Conservation (phyloP, 1,284 basidiomycete species). For the Cutaneotrichosporon cavernicola region DNA sequence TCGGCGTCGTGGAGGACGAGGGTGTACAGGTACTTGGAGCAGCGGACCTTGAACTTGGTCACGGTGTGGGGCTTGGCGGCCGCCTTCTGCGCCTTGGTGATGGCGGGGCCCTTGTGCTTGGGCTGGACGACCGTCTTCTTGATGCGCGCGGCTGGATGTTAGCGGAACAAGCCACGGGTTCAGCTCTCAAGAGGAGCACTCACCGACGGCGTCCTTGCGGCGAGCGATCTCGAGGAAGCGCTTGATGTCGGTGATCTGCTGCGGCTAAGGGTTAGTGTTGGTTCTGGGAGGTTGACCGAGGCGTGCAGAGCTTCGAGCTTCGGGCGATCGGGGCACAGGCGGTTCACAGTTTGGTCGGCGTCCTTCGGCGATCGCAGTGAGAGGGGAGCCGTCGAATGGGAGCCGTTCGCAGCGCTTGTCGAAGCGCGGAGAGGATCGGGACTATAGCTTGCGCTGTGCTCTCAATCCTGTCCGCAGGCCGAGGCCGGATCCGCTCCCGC, state of each 20-base stretch:
- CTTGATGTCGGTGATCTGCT: constrained; percentile 99
- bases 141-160: constrained; percentile 77
- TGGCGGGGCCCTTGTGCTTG: constrained; percentile 26
- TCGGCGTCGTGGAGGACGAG: constrained; percentile 91
- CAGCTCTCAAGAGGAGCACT: not conserved
- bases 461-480: too few species aligned
- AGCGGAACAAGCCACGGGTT: not conserved
- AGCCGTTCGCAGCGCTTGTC: too few species aligned
- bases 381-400: too few species aligned
- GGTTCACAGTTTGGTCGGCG: too few species aligned
- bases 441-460: too few species aligned
- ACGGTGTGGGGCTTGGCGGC: constrained; percentile 67
- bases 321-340: not conserved
- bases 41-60: constrained; percentile 99
- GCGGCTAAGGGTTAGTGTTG: constrained; percentile 63
- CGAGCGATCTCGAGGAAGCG: constrained; percentile 95
- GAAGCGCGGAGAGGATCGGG: too few species aligned
- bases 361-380: too few species aligned
- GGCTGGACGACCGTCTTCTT: constrained; percentile 74
- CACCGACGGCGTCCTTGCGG: constrained; percentile 59
- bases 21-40: constrained; percentile 97
- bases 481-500: too few species aligned
- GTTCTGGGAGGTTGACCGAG: not conserved
- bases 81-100: constrained; percentile 51
- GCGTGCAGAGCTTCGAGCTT: not conserved